phyloP scores from a whole-genome alignment of 2,329 filamentous ascomycete genomes.

The Calonectria pseudoturangicola region DNA sequence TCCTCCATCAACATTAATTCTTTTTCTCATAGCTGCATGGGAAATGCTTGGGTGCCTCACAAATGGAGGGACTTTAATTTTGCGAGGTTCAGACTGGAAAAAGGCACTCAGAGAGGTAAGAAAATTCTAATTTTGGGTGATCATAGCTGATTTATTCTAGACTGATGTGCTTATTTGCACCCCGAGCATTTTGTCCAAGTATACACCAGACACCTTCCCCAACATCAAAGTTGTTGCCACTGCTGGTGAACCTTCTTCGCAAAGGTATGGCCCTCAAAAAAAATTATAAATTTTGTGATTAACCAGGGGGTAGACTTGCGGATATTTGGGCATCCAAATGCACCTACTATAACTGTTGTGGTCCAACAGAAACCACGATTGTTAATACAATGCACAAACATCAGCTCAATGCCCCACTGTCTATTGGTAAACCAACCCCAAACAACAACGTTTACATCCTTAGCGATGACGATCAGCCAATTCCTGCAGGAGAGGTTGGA shows the following conservation, averaged over 20 bases:
- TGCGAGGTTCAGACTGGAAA: slow-evolving; percentile 71
- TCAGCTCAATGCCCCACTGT: slow-evolving; percentile 66
- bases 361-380: slow-evolving; percentile 76
- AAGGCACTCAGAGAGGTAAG: slow-evolving; percentile 66
- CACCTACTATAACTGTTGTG: slow-evolving; percentile 74
- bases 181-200: slow-evolving; percentile 71
- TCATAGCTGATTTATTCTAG: slow-evolving; percentile 50
- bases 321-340: slow-evolving; percentile 71
- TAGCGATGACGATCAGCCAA: slow-evolving; percentile 66
- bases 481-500: slow-evolving; percentile 68
- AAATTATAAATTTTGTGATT: not conserved
- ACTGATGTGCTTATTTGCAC: slow-evolving; percentile 74
- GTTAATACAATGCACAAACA: slow-evolving; percentile 70
- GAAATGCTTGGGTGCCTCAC: slow-evolving; percentile 73
- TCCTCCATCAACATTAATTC: not conserved
- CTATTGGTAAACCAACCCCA: slow-evolving; percentile 73
- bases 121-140: not conserved
- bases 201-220: slow-evolving; percentile 66
- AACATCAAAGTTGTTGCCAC: slow-evolving; percentile 72
- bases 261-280: slow-evolving; percentile 59
- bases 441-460: slow-evolving; percentile 75
- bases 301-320: slow-evolving; percentile 60
- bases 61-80: slow-evolving; percentile 74
- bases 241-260: slow-evolving; percentile 71
- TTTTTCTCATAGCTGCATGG: slow-evolving; percentile 69